These are phyloP conservation scores for Aspergillus ochraceoroseus DNA, from an alignment of 2,329 filamentous ascomycete species.

Conservation along the genomic window DNA sequence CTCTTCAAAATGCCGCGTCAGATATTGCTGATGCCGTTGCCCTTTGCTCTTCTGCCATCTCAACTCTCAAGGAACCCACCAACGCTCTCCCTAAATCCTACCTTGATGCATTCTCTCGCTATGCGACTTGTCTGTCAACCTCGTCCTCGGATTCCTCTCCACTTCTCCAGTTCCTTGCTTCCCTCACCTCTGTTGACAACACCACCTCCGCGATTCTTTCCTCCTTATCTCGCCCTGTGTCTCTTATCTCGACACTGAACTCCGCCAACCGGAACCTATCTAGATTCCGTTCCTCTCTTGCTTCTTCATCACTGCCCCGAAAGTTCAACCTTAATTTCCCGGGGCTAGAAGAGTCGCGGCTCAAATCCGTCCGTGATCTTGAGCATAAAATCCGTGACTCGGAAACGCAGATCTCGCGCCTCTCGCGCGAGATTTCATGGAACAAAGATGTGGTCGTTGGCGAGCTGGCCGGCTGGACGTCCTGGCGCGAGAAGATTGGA, in stretches of 20 bases:
- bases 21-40: conserved; percentile 44
- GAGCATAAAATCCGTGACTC: conserved; percentile 71
- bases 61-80: conserved; percentile 46
- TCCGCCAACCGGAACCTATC: conserved; percentile 70
- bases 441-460: conserved; percentile 89
- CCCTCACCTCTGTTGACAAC: conserved; percentile 72
- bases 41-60: conserved; percentile 45
- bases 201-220: conserved; percentile 76
- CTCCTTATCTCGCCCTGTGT: conserved; percentile 72
- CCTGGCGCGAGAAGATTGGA: conserved; percentile 74
- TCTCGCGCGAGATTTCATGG: conserved; percentile 80
- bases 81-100: conserved; percentile 66
- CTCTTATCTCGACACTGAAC: conserved; percentile 72
- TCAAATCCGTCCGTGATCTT: conserved; percentile 75
- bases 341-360: conserved; percentile 74
- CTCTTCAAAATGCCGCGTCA: conserved; percentile 59
- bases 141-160: conserved; percentile 64
- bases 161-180: conserved; percentile 65
- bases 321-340: conserved; percentile 47
- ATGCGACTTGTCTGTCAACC: conserved; percentile 61
- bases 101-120: conserved; percentile 65
- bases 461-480: conserved; percentile 91
- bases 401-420: conserved; percentile 63
- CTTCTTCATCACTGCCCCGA: conserved; percentile 48
- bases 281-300: conserved; percentile 70